A percentile compares a stretch with the other conserved stretches of the same genome.
Evolutionary conservation across 192 early-diverging fungal genomes (phyloP).

Genomic region (Coemansia sp.): DNA sequence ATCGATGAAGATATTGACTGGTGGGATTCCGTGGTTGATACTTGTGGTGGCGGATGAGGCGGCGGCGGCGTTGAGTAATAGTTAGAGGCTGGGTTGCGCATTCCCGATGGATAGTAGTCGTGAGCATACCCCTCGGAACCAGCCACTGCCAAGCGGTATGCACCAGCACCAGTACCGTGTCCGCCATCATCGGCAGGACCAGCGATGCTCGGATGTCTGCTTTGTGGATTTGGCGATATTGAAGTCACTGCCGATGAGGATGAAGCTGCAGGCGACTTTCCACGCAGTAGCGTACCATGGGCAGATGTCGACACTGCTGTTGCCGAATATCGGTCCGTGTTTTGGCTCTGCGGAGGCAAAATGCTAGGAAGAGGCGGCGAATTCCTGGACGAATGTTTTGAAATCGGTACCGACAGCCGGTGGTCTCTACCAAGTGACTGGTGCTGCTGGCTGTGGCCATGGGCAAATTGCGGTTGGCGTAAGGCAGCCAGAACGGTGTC

Average conservation of each 20-base stretch:
- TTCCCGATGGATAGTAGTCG: constrained; percentile 8
- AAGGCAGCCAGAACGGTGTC: constrained; percentile 25
- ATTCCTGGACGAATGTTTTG: neutral
- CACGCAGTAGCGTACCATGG: neutral
- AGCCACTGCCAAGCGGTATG: neutral
- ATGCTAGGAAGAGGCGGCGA: constrained; percentile 2
- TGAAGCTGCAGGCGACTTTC: neutral
- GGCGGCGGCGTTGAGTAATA: constrained; percentile 19
- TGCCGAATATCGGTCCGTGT: constrained; percentile 2
- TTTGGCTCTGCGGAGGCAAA: constrained; percentile 1
- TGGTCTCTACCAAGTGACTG: neutral
- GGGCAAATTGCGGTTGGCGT: constrained; percentile 8
- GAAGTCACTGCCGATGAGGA: neutral
- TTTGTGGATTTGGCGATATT: constrained; percentile 10
- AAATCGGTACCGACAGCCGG: neutral
- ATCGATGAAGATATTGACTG: constrained; percentile 16
- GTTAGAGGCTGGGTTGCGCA: constrained; percentile 15
- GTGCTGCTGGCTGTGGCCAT: neutral
- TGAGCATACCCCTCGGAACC: constrained; percentile 3
- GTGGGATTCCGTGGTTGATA: neutral
- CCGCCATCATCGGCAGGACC: constrained; percentile 3
- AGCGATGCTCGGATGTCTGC: neutral
- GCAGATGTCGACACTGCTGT: neutral
- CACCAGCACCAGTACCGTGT: neutral
- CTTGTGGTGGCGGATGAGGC: neutral